Base-by-base conservation (phyloP, 2,329 filamentous ascomycete species). In the Sporothrix pseudoabietina region DNA sequence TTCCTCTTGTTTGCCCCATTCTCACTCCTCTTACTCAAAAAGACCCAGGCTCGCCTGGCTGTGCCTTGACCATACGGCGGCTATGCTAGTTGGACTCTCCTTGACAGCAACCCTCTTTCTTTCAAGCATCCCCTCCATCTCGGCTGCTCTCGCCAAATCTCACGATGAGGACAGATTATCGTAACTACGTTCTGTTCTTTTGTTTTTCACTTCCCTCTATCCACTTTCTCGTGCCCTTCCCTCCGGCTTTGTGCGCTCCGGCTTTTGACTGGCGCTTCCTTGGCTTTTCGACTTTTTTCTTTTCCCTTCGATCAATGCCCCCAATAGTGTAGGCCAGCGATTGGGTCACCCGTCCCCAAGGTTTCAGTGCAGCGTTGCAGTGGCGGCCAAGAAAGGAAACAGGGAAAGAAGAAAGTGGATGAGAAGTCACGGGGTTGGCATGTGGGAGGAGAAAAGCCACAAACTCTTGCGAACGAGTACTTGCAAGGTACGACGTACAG, bases 291-390 rank as follows among this genome's bases (percentile, higher is more conserved):
- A 66, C 8, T 14, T 44, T 49, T 49, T 49, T 49, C 44, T 49
- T 6, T 49, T 6, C 19, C 44, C 12, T 49, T 49, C 14, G 41
- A 16, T 49, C 44, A 68, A 68, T n/a, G 47, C 57, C n/a, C 57
- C 44, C 44, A 4, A 30, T 19, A 59, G 47, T 47, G n/a, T 26
- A 14, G 54, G 26, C 14, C 14, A 5, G 69, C 41, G n/a, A 70
- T 70, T 70, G 41, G 49, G 54, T 71, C 55, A 61, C 54, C 55
- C 44, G 52, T 39, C 55, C n/a, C 52, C 52, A 57, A 61, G 49
- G 69, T 71, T 61, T 71, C 69, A 71, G 55, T 61, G 69, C 69
- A 71, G 69, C 54, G 69, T 71, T 71, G 69, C 69, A 71, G 54
- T 49, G 39, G 16, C 5, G 26, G 54, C 52, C 68, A 70, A 57